Percentiles rank a stretch among this genome's conserved stretches.
Evolutionary conservation across 2,329 filamentous ascomycete genomes (phyloP).

Genomic region (Penicillium griseofulvum): DNA sequence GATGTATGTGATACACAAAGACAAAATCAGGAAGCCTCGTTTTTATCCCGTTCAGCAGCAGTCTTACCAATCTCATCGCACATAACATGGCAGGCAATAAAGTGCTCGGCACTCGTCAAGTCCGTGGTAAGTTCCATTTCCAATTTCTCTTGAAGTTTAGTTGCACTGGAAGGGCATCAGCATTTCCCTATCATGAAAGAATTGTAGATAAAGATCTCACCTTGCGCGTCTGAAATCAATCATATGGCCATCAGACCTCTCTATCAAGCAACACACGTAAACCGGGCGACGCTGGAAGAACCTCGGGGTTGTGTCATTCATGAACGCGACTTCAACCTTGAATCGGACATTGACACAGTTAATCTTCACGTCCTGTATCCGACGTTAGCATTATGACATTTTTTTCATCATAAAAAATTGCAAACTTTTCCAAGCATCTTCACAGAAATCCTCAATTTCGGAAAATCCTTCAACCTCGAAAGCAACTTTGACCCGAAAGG

Average conservation of each 20-base stretch:
- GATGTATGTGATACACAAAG: neutral
- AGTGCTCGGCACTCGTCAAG: conserved; percentile 54
- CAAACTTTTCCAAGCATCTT: conserved; percentile 50
- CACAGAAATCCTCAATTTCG: conserved; percentile 59
- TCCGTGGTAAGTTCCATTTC: conserved; percentile 60
- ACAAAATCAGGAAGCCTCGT: neutral
- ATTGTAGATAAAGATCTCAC: conserved; percentile 34
- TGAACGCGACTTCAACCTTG: conserved; percentile 66
- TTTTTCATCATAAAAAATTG: conserved; percentile 28
- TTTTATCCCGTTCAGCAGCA: neutral
- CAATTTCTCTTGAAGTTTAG: conserved; percentile 61
- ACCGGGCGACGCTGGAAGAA: conserved; percentile 65
- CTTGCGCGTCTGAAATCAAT: conserved; percentile 65
- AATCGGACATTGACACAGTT: conserved; percentile 58
- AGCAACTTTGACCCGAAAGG: conserved; percentile 74
- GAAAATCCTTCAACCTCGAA: conserved; percentile 66
- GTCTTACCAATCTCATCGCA: conserved; percentile 75
- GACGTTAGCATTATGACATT: conserved; percentile 10
- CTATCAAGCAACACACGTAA: conserved; percentile 70
- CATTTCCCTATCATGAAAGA: conserved; percentile 14
- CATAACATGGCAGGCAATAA: conserved; percentile 67
- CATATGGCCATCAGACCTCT: conserved; percentile 66
- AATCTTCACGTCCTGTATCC: conserved; percentile 31
- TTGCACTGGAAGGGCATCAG: conserved; percentile 50
- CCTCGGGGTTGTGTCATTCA: conserved; percentile 62